Evolutionary conservation across 2,329 filamentous ascomycete species (phyloP).

Genomic region (Chaetothyriales sp.): DNA sequence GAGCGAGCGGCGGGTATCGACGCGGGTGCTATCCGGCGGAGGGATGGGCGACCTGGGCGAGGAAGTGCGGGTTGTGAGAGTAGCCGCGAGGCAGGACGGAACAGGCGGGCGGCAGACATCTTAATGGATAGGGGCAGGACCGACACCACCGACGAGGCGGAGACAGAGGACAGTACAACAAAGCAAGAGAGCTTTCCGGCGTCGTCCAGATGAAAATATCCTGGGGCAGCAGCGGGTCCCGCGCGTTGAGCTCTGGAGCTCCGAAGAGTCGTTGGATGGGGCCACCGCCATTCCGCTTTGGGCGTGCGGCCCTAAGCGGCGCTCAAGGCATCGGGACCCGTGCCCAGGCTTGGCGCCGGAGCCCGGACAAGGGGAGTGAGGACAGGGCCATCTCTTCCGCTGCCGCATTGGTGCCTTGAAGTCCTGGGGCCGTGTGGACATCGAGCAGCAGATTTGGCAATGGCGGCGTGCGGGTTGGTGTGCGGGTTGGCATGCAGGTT

Average conservation of each 20-base stretch:
- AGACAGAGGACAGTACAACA: background rate
- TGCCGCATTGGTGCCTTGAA: no score
- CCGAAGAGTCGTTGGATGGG: no score
- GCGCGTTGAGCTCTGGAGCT: no score
- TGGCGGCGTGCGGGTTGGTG: background rate
- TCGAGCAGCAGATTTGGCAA: background rate
- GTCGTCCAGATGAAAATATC: background rate
- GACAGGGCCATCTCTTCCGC: background rate
- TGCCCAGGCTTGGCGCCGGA: background rate
- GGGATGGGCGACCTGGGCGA: constrained; percentile 35
- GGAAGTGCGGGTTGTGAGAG: constrained; percentile 40
- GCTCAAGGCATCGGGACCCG: background rate
- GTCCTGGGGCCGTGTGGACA: background rate
- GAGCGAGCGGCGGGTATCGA: constrained; percentile 36
- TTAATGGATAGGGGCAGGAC: constrained; percentile 26
- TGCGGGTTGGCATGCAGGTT: background rate
- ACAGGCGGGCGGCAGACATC: constrained; percentile 49
- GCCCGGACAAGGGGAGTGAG: background rate
- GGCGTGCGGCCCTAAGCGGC: background rate
- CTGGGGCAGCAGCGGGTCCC: background rate
- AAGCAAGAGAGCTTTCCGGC: background rate
- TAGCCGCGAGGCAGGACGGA: constrained; percentile 51
- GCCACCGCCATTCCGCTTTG: no score
- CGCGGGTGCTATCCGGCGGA: constrained; percentile 28
- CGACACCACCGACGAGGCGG: constrained; percentile 17